phyloP scores from a whole-genome alignment of 2,329 filamentous ascomycete genomes.

The Plectosphaerella plurivora region DNA sequence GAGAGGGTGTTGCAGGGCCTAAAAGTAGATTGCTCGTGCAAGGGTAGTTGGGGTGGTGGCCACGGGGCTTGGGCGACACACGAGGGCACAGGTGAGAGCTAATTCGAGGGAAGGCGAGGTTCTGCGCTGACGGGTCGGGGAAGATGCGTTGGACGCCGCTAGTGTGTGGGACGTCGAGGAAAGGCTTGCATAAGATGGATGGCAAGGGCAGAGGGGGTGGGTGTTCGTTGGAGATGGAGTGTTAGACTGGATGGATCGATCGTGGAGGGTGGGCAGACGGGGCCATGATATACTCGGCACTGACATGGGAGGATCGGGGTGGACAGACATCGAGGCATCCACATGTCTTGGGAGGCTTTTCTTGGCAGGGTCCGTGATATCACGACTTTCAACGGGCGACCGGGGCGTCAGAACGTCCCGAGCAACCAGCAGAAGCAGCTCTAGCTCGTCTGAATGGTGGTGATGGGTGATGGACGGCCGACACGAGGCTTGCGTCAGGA shows the following conservation, averaged over 20 bases:
- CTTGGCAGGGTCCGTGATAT: too few species aligned
- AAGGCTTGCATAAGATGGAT: constrained; percentile 1
- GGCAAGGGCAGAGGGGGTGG: constrained; percentile 5
- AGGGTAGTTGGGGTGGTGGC: not conserved
- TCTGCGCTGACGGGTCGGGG: not conserved
- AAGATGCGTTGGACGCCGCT: constrained; percentile 5
- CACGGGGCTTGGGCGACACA: not conserved
- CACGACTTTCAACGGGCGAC: too few species aligned
- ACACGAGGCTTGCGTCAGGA: constrained; percentile 12
- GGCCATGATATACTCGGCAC: not conserved
- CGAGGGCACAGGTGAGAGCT: not conserved
- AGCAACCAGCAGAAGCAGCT: constrained; percentile 5
- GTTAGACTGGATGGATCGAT: not conserved
- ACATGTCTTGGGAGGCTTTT: too few species aligned
- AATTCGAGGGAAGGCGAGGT: not conserved
- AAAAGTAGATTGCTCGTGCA: not conserved
- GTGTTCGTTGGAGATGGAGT: constrained; percentile 7
- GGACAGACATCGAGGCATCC: too few species aligned
- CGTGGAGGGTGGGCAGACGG: not conserved
- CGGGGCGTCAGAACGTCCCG: too few species aligned
- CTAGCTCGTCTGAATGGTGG: too few species aligned
- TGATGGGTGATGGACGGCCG: constrained; percentile 7
- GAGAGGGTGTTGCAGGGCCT: not conserved
- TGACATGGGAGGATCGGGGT: too few species aligned
- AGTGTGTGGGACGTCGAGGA: not conserved